Evolutionary conservation across 768 basidiomycete genomes (phyloP).

Genomic region (Mycena amicta): DNA sequence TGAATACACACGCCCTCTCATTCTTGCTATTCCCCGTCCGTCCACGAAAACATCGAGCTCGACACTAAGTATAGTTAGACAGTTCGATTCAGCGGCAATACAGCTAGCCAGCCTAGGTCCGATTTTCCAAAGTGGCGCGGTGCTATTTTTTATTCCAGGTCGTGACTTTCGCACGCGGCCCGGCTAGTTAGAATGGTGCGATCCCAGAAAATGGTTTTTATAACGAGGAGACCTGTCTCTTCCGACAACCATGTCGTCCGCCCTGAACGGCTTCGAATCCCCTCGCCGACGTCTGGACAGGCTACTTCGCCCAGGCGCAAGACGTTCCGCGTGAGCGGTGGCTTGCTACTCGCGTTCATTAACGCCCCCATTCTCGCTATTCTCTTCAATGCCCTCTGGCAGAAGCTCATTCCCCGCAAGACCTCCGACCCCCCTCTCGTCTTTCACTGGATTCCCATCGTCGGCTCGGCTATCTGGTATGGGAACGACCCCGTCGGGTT

Average conservation of each 20-base stretch:
- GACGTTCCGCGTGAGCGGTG: constrained; percentile 41
- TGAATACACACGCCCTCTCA: constrained; percentile 15
- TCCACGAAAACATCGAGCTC: too few relatives aligned
- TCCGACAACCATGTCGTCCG: constrained; percentile 37
- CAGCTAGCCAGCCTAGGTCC: too few relatives aligned
- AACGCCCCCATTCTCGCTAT: constrained; percentile 72
- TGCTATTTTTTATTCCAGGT: too few relatives aligned
- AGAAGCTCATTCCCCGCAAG: constrained; percentile 74
- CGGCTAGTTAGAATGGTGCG: neutral
- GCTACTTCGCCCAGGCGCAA: constrained; percentile 45
- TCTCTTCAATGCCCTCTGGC: constrained; percentile 73
- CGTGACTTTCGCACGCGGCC: neutral
- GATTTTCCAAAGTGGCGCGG: too few relatives aligned
- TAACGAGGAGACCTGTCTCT: neutral
- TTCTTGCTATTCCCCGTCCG: too few relatives aligned
- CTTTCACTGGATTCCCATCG: constrained; percentile 88
- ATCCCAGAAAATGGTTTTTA: neutral
- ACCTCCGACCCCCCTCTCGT: constrained; percentile 83
- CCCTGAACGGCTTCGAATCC: constrained; percentile 43
- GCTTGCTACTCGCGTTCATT: constrained; percentile 52
- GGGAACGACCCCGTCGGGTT: constrained; percentile 93
- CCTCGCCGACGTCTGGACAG: constrained; percentile 45
- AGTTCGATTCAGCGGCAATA: too few relatives aligned
- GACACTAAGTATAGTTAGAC: too few relatives aligned
- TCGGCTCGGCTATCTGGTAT: constrained; percentile 88